A percentile compares a stretch with the other conserved stretches of the same genome.
phyloP scores from a whole-genome alignment of 768 basidiomycete species.

The Hericium coralloides region DNA sequence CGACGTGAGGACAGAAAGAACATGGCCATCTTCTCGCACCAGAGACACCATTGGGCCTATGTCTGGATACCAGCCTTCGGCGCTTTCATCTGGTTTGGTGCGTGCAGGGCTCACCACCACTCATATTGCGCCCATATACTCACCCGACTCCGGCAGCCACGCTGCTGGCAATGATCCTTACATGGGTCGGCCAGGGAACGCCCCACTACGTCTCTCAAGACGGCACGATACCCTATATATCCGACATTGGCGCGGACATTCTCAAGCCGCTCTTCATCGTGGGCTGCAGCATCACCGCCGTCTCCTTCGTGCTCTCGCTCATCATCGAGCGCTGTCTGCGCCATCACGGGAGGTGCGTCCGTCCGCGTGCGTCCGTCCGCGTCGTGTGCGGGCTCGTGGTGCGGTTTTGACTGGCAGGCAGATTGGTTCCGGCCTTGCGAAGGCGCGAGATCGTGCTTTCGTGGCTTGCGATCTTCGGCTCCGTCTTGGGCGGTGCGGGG shows the following conservation, averaged over 20 bases:
- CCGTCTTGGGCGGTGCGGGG: slow-evolving; percentile 53
- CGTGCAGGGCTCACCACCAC: slow-evolving; percentile 13
- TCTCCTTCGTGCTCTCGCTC: slow-evolving; percentile 53
- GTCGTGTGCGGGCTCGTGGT: background rate
- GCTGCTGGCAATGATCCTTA: slow-evolving; percentile 60
- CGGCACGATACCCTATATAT: slow-evolving; percentile 61
- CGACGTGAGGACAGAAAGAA: background rate
- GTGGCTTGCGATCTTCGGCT: slow-evolving; percentile 48
- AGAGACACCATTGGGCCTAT: slow-evolving; percentile 46
- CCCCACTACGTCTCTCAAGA: slow-evolving; percentile 50
- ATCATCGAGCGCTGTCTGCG: slow-evolving; percentile 53
- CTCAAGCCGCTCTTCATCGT: slow-evolving; percentile 71
- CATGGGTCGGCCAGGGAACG: slow-evolving; percentile 59
- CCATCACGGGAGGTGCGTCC: slow-evolving; percentile 48
- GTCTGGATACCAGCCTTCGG: slow-evolving; percentile 55
- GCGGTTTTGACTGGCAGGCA: slow-evolving; percentile 14
- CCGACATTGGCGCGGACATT: slow-evolving; percentile 64
- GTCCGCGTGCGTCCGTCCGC: background rate
- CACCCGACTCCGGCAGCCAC: slow-evolving; percentile 29
- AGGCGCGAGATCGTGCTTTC: slow-evolving; percentile 46
- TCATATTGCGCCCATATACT: background rate
- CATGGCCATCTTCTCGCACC: slow-evolving; percentile 15
- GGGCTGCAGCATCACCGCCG: slow-evolving; percentile 54
- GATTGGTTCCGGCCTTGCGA: slow-evolving; percentile 53
- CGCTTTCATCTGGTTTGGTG: slow-evolving; percentile 59